Evolutionary conservation across 805 yeast genomes (phyloP).

Genomic region (Lipomyces sp.): DNA sequence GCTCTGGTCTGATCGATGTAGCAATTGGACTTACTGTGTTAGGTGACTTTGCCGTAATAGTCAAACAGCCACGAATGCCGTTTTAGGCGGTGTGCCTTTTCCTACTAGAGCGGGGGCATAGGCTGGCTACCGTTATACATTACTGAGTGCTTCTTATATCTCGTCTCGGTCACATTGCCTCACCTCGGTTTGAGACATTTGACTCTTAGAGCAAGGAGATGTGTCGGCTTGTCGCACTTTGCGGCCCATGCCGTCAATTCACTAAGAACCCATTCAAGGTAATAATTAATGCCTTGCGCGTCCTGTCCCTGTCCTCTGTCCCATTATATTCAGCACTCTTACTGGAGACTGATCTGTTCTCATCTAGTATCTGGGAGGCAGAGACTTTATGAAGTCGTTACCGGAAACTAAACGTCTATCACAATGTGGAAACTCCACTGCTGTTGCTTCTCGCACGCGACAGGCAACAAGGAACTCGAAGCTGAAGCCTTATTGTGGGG

Average conservation of each 20-base stretch:
- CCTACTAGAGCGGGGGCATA: background rate
- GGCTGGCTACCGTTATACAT: background rate
- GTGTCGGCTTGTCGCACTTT: background rate
- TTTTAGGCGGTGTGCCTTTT: background rate
- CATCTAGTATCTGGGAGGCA: background rate
- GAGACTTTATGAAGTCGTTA: background rate
- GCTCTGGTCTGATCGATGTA: too few species aligned
- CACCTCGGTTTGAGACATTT: background rate
- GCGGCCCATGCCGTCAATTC: background rate
- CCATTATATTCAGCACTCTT: background rate
- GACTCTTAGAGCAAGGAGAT: background rate
- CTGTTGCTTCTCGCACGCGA: conserved; percentile 11
- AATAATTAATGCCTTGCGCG: background rate
- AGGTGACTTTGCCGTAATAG: too few species aligned
- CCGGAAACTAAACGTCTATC: background rate
- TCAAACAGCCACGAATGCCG: background rate
- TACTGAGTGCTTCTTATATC: background rate
- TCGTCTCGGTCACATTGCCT: conserved; percentile 2
- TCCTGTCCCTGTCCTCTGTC: background rate
- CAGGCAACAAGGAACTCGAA: conserved; percentile 14
- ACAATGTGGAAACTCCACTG: background rate
- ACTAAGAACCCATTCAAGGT: background rate
- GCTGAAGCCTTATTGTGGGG: conserved; percentile 28
- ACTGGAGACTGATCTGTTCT: background rate
- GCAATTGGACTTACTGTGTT: too few species aligned